Evolutionary conservation across 129 eudicot genomes (phyloP).

Genomic region (Chrysanthemum seticuspe): DNA sequence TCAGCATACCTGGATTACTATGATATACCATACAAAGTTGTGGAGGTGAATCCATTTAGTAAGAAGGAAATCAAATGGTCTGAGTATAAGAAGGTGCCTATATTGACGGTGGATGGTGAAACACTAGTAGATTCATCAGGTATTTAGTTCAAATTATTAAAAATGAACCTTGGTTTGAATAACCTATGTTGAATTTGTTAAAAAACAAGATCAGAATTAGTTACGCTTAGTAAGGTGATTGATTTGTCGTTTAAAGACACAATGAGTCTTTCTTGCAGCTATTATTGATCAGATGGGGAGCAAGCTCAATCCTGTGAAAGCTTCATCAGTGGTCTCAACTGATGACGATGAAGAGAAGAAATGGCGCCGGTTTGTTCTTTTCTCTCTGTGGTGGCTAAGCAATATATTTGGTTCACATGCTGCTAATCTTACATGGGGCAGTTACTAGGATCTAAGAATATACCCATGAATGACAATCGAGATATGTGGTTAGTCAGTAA

Average conservation of each 20-base stretch:
- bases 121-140: constrained; percentile 52
- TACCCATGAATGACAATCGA: not conserved
- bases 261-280: constrained; percentile 37
- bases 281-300: constrained; percentile 48
- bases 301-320: constrained; percentile 33
- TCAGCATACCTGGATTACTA: constrained; percentile 39
- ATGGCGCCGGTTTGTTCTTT: constrained; percentile 53
- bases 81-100: constrained; percentile 86
- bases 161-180: not conserved
- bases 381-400: constrained; percentile 10
- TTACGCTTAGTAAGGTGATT: not conserved
- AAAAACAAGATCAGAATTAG: not conserved
- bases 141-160: not conserved
- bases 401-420: not conserved
- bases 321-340: constrained; percentile 21
- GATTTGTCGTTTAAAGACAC: constrained; percentile 26
- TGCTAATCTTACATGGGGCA: constrained; percentile 19
- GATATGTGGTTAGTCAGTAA: not conserved
- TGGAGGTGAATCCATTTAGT: constrained; percentile 77
- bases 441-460: constrained; percentile 4
- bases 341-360: constrained; percentile 51
- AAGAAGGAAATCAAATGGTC: constrained; percentile 91
- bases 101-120: constrained; percentile 75
- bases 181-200: too few relatives aligned
- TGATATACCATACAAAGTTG: constrained; percentile 66